Base-by-base conservation (phyloP, 306 rosid species). In the Castanea crenata region DNA sequence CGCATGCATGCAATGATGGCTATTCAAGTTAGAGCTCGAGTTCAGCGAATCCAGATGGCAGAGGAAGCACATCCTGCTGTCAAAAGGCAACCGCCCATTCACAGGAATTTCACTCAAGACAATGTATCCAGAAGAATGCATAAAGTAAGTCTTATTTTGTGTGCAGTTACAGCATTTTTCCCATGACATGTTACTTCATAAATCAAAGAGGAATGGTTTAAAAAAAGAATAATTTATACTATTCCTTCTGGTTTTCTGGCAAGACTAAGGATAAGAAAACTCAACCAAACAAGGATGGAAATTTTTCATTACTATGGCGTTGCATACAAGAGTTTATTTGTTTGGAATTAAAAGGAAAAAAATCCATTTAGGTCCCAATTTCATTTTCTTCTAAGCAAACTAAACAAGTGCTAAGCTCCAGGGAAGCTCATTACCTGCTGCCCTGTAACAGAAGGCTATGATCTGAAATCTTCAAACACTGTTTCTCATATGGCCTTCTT, bases 1-100 rank as follows among this genome's bases (percentile, higher is more conserved):
- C 87, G 90, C 77, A 89, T 95, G 94, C 99, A 91, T 71, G 97
- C 99, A 2, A 81, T 93, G 84, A 93, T 93, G 88, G 81, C 97
- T 20, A 93, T 92, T 79, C 99, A 95, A 83, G 94, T 95, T 70
- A 77, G 94, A 86, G 95, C 99, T 49, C 91, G 99, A 34, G 83
- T 86, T 62, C 87, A 87, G 38, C 82, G 99, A 83, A 81, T 95
- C 83, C 91, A 88, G 75, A 77, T 78, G 86, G 83, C 83, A 38
- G 92, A 88, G 62, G 94, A 88, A 62, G 76, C 81, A 71, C 82
- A 79, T 69, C 74, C 27, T 38, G 83, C 67, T 16, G 76, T 62
- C 29, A 71, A 70, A 75, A 83, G 71, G 32, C 88, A 74, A 55
- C 69, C 81, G 46, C 62, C 81, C 4, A 75, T 73, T 27, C 74